A percentile compares a stretch with the other conserved stretches of the same genome.
phyloP scores from a whole-genome alignment of 352 stramenopile genomes.

The Phytophthora ramorum region DNA sequence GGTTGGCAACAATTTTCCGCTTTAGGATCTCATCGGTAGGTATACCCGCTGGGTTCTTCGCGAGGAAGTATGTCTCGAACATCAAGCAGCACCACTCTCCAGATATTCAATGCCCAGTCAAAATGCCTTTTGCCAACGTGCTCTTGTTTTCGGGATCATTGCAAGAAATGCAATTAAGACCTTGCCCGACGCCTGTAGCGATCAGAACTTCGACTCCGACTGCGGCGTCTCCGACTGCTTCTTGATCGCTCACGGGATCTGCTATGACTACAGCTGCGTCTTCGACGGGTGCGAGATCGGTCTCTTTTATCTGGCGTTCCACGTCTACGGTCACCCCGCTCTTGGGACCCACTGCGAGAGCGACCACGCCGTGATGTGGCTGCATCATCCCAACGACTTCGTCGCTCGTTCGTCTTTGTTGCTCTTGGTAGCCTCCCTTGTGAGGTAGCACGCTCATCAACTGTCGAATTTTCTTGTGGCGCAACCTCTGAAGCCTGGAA shows the following conservation, averaged over 20 bases:
- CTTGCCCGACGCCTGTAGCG: slow-evolving; percentile 17
- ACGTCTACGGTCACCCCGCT: slow-evolving; percentile 3
- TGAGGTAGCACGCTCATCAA: neutral
- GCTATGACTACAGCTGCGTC: slow-evolving; percentile 35
- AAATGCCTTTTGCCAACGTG: too few species aligned
- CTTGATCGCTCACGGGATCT: slow-evolving; percentile 27
- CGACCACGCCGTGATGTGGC: slow-evolving; percentile 7
- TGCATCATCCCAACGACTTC: slow-evolving; percentile 34
- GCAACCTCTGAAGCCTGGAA: too few species aligned
- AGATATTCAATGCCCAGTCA: too few species aligned
- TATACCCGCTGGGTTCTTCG: too few species aligned
- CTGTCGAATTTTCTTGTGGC: neutral
- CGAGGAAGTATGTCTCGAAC: too few species aligned
- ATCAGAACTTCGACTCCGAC: slow-evolving; percentile 33
- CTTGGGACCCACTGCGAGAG: slow-evolving; percentile 25
- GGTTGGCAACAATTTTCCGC: too few species aligned
- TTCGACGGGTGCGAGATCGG: slow-evolving; percentile 13
- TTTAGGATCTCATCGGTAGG: too few species aligned
- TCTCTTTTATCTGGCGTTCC: neutral
- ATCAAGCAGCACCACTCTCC: too few species aligned
- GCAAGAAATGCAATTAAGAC: neutral
- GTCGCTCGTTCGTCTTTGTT: slow-evolving; percentile 11
- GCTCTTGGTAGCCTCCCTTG: neutral
- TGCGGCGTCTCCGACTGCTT: slow-evolving; percentile 29
- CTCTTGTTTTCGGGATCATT: too few species aligned